A percentile compares a stretch with the other conserved stretches of the same genome.
Conservation (phyloP, 257 asterid species). For the Solanum clarkiae region DNA sequence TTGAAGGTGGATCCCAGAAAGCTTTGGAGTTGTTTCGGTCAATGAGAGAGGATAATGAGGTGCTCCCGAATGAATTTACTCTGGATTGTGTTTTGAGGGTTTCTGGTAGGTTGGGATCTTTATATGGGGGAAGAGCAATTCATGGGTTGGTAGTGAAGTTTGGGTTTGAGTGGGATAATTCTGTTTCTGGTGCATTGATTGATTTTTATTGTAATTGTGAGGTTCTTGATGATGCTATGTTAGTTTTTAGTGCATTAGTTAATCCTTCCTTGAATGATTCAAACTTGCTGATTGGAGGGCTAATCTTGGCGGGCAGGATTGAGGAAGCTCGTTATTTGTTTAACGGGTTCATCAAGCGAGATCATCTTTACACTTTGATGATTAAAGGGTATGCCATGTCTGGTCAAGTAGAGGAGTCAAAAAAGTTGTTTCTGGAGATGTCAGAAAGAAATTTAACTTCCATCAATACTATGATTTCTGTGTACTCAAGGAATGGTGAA, state of each 20-base stretch:
- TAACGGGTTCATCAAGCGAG: conserved; percentile 23
- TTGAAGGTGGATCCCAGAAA: conserved; percentile 31
- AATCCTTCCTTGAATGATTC: conserved; percentile 25
- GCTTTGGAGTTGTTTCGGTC: conserved; percentile 48
- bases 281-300: conserved; percentile 42
- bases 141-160: conserved; percentile 49
- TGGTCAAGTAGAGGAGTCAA: conserved; percentile 42
- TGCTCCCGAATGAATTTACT: conserved; percentile 67
- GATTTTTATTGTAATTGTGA: conserved; percentile 36
- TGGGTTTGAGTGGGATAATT: conserved; percentile 48
- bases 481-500: conserved; percentile 37
- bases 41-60: conserved; percentile 41
- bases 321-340: conserved; percentile 52
- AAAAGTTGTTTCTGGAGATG: conserved; percentile 35
- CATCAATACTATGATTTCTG: conserved; percentile 61
- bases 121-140: conserved; percentile 29
- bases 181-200: conserved; percentile 39
- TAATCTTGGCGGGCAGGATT: conserved; percentile 27
- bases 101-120: conserved; percentile 38
- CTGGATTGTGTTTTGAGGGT: conserved; percentile 58
- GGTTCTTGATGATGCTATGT: conserved; percentile 43
- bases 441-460: conserved; percentile 34
- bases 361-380: conserved; percentile 46
- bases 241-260: conserved; percentile 12
- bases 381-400: conserved; percentile 55